phyloP scores from a whole-genome alignment of 2,329 filamentous ascomycete genomes.

The Cladosporium phlei region DNA sequence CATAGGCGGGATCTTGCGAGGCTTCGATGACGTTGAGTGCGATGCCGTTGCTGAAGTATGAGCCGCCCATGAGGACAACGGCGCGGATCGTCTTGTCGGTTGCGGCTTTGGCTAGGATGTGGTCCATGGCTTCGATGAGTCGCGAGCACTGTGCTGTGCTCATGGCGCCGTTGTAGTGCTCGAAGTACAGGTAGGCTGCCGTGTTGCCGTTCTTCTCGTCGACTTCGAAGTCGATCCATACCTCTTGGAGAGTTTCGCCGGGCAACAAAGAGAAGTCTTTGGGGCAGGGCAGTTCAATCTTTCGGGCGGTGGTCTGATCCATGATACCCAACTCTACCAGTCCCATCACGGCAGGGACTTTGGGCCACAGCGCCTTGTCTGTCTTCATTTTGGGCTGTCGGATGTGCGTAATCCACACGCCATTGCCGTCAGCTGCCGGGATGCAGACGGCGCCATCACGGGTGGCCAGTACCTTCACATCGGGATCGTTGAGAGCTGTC shows the following conservation, averaged over 20 bases:
- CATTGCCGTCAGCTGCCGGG: constrained; percentile 36
- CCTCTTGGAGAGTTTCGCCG: constrained; percentile 36
- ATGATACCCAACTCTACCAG: constrained; percentile 35
- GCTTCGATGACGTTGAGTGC: constrained; percentile 43
- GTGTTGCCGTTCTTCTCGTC: constrained; percentile 26
- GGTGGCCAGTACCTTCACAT: constrained; percentile 37
- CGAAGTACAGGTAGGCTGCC: constrained; percentile 39
- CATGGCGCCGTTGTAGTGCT: constrained; percentile 45
- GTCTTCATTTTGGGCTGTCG: constrained; percentile 36
- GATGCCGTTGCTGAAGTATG: constrained; percentile 44
- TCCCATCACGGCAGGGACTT: constrained; percentile 36
- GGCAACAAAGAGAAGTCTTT: constrained; percentile 29
- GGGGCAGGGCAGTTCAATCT: constrained; percentile 18
- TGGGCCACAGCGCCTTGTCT: constrained; percentile 39
- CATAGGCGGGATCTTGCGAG: constrained; percentile 33
- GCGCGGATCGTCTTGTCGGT: constrained; percentile 31
- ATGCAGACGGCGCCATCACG: constrained; percentile 34
- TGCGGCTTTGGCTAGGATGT: constrained; percentile 31
- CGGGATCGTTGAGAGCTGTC: no score
- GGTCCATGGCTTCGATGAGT: constrained; percentile 35
- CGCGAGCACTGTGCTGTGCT: constrained; percentile 37
- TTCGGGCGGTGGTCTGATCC: constrained; percentile 14
- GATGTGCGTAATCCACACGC: constrained; percentile 41
- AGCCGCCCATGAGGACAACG: constrained; percentile 38
- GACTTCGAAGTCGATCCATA: constrained; percentile 36